Percentiles rank a stretch among this genome's conserved stretches.
Evolutionary conservation across 371 early-diverging fungal genomes (phyloP).

Genomic region (Mucor sp.): DNA sequence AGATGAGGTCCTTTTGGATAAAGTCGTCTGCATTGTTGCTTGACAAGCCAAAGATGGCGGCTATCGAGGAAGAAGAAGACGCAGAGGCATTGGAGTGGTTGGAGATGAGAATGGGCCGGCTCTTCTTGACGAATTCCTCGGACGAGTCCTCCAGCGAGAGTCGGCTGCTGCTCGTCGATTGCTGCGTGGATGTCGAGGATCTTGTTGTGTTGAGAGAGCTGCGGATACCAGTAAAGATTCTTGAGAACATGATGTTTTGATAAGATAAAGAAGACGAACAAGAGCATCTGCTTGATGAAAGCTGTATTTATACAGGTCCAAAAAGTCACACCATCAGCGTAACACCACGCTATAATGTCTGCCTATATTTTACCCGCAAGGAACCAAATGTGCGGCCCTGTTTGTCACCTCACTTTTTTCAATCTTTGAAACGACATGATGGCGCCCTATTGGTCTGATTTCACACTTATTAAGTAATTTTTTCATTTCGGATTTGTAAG

Average conservation of each 20-base stretch:
- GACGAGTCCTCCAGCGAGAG: conserved; percentile 21
- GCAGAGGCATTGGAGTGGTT: background rate
- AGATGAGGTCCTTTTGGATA: conserved; percentile 38
- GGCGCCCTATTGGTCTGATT: background rate
- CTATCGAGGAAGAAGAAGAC: background rate
- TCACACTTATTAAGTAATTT: background rate
- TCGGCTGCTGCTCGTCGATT: conserved; percentile 11
- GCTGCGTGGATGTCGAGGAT: conserved; percentile 3
- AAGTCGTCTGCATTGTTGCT: conserved; percentile 38
- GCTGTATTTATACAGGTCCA: background rate
- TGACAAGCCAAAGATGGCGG: conserved; percentile 29
- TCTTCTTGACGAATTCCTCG: conserved; percentile 17
- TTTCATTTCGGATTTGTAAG: conserved; percentile 1
- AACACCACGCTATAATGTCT: background rate
- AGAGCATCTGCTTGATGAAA: background rate
- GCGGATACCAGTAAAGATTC: conserved; percentile 21
- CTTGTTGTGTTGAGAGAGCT: conserved; percentile 3
- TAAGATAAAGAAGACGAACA: background rate
- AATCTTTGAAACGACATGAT: background rate
- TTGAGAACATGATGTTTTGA: conserved; percentile 25
- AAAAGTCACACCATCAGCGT: conserved; percentile 16
- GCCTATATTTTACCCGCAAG: background rate
- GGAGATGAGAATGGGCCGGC: background rate
- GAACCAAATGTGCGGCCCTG: background rate
- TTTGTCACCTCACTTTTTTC: conserved; percentile 14